Conservation (phyloP, 345 rosid species). For the Sonneratia alba region DNA sequence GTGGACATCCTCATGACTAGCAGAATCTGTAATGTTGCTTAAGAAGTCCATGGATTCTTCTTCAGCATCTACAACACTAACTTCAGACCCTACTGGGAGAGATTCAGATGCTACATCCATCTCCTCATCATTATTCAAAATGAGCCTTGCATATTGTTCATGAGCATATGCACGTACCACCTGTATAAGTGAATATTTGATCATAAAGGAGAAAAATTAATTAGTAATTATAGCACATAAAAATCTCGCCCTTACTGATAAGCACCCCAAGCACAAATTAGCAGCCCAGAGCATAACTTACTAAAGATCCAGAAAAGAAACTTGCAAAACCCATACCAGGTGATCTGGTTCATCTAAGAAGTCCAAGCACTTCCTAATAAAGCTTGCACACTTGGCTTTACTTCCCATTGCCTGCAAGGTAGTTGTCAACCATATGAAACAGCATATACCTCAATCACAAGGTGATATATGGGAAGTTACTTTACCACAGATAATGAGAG, state of each 20-base stretch:
- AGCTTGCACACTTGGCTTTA: slow-evolving; percentile 70
- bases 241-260: neutral
- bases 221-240: neutral
- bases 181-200: slow-evolving; percentile 27
- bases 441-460: slow-evolving; percentile 2
- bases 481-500: slow-evolving; percentile 81
- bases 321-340: slow-evolving; percentile 39
- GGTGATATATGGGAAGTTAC: slow-evolving; percentile 1
- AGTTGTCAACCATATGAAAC: slow-evolving; percentile 11
- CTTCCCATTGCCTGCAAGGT: slow-evolving; percentile 53
- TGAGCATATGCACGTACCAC: slow-evolving; percentile 93
- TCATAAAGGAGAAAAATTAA: slow-evolving; percentile 8
- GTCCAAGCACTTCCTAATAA: slow-evolving; percentile 71
- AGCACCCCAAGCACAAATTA: neutral
- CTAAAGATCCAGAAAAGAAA: slow-evolving; percentile 2
- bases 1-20: slow-evolving; percentile 23
- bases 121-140: slow-evolving; percentile 58
- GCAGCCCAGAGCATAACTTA: neutral
- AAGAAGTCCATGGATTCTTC: slow-evolving; percentile 42
- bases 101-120: slow-evolving; percentile 49
- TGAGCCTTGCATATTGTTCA: slow-evolving; percentile 91
- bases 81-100: slow-evolving; percentile 45
- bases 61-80: slow-evolving; percentile 38
- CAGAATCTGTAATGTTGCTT: slow-evolving; percentile 26
- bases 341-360: slow-evolving; percentile 77